Evolutionary conservation across 768 basidiomycete species (phyloP).

Genomic region (Hemileccinum impolitum): DNA sequence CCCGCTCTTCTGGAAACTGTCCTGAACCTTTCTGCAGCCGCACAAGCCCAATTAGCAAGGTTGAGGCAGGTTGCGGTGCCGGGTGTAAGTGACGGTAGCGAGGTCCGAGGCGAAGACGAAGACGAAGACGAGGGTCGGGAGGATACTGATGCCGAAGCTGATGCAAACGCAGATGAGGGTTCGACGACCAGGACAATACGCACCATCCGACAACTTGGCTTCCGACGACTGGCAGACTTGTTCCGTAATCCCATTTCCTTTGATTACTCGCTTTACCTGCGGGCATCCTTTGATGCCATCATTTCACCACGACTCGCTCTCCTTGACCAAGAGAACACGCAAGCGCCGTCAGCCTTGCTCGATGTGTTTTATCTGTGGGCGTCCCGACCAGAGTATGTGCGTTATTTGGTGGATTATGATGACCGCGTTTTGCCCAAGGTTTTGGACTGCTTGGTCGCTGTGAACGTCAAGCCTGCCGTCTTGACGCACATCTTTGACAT

Average conservation of each 20-base stretch:
- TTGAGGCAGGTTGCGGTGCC: slow-evolving; percentile 22
- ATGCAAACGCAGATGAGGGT: slow-evolving; percentile 29
- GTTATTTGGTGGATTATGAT: slow-evolving; percentile 70
- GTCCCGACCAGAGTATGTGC: slow-evolving; percentile 48
- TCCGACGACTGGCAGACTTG: slow-evolving; percentile 87
- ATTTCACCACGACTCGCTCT: slow-evolving; percentile 78
- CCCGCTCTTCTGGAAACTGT: slow-evolving; percentile 68
- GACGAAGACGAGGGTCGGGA: slow-evolving; percentile 32
- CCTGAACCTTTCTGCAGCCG: slow-evolving; percentile 59
- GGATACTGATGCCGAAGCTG: slow-evolving; percentile 34
- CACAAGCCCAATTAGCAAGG: slow-evolving; percentile 54
- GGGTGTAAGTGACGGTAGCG: slow-evolving; percentile 15
- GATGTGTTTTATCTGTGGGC: slow-evolving; percentile 86
- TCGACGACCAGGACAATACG: slow-evolving; percentile 44
- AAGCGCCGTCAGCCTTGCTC: slow-evolving; percentile 84
- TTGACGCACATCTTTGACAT: slow-evolving; percentile 82
- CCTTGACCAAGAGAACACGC: slow-evolving; percentile 83
- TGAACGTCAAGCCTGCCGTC: slow-evolving; percentile 85
- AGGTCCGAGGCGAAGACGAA: slow-evolving; percentile 32
- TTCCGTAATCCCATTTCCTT: slow-evolving; percentile 72
- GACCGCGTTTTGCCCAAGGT: slow-evolving; percentile 66
- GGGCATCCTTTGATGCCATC: slow-evolving; percentile 60
- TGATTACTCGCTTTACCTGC: slow-evolving; percentile 72
- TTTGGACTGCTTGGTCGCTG: slow-evolving; percentile 76
- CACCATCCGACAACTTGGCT: slow-evolving; percentile 73